Evolutionary conservation across 306 rosid genomes (phyloP), one percentile per base, ranked within the genome.

Genomic region (Cucurbita moschata): DNA sequence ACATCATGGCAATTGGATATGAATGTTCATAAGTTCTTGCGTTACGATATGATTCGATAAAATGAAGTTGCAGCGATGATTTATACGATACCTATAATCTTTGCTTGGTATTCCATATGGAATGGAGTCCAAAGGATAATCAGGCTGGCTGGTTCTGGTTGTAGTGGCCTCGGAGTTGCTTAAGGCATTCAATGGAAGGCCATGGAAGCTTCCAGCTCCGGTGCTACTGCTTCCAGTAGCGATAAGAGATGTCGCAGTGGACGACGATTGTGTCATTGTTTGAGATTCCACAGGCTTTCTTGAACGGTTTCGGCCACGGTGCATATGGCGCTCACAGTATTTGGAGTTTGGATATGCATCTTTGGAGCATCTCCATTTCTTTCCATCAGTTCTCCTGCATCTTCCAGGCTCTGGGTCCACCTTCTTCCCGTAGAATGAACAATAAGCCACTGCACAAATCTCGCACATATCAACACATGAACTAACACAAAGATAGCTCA

Each of bases 271-370:
- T 52, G 88, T 75, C 71, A 78, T 79, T 7, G 86, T 83, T 84
- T 84, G 92, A 73, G 97, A 82, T 91, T 91, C 97, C 97, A 91
- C 97, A 89, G 93, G 97, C 97, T 91, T 91, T 91, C 97, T 91
- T 91, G 97, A 91, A 91, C 97, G 97, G 85, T 86, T 86, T 75
- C 97, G 97, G 68, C 96, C 96, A 63, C 97, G 93, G 67, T 89
- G 86, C 97, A 89, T 91, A 68, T 91, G 97, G 77, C 97, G 96
- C 82, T 91, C 97, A 58, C 97, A 91, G 88, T 91, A 91, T 75
- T 89, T 91, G 26, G 97, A 91, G 79, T 91, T 96, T 30, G 93
- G 87, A 69, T 91, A 86, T 42, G 96, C 97, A 57, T 91, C 96
- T 75, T 83, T 91, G 8, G 96, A 80, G 64, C 97, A 91, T 80